Evolutionary conservation across 108 stramenopile species (phyloP).

Genomic region (Discostella stelligeroides): DNA sequence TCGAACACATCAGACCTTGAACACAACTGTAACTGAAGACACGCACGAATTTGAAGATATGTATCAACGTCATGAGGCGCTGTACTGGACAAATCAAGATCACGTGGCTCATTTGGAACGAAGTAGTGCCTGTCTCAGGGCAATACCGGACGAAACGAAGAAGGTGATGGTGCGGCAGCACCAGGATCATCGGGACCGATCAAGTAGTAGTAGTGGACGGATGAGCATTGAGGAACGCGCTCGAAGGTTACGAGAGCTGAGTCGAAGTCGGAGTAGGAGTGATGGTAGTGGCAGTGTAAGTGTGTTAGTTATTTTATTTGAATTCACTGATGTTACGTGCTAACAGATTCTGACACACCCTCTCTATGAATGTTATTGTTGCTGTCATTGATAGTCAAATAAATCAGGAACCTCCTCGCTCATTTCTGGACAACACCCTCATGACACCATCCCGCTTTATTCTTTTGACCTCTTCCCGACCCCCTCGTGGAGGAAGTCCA

Average conservation of each 20-base stretch:
- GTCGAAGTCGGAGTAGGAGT: constrained; percentile 44
- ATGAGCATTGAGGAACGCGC: constrained; percentile 43
- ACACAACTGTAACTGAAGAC: constrained; percentile 26
- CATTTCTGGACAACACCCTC: constrained; percentile 18
- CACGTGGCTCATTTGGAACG: constrained; percentile 8
- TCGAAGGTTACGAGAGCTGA: constrained; percentile 41
- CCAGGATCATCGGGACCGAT: too few relatives aligned
- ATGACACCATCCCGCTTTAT: constrained; percentile 33
- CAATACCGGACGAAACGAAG: background rate
- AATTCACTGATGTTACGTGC: background rate
- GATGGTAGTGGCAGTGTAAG: constrained; percentile 43
- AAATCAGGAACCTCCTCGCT: constrained; percentile 23
- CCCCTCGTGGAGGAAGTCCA: background rate
- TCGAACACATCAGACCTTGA: constrained; percentile 8
- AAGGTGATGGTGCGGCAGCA: background rate
- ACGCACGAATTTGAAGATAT: constrained; percentile 15
- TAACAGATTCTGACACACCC: too few relatives aligned
- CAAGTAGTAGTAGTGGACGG: background rate
- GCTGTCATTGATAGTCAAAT: constrained; percentile 8
- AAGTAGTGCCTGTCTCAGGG: background rate
- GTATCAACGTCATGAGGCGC: constrained; percentile 17
- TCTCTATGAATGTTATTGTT: background rate
- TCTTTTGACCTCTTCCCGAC: constrained; percentile 21
- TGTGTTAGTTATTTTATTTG: background rate
- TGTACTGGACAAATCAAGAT: constrained; percentile 37